Conservation (phyloP, 805 yeast species). For the Saccharomycopsis oosterbeekiorum region DNA sequence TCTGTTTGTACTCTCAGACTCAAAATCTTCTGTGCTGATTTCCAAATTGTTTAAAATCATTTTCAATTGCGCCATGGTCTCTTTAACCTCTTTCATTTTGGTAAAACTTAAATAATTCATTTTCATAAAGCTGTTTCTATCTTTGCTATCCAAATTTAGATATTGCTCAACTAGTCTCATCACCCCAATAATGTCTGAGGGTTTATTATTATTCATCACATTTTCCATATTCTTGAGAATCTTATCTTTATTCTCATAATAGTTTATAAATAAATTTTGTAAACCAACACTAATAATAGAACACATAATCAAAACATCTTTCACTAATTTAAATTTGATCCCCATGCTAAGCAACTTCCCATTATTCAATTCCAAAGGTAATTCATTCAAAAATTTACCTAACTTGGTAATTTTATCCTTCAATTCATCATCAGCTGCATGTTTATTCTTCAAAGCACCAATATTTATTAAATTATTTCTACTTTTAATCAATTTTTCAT, state of each 20-base stretch:
- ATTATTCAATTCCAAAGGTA: constrained; percentile 79
- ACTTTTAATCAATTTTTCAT: constrained; percentile 41
- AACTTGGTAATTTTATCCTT: constrained; percentile 48
- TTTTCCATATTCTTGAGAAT: constrained; percentile 22
- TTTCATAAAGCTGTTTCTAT: constrained; percentile 59
- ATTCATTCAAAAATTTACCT: constrained; percentile 67
- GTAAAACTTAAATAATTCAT: constrained; percentile 72
- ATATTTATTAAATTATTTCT: constrained; percentile 46
- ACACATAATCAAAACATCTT: constrained; percentile 69
- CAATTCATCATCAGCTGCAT: not conserved
- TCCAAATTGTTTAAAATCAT: not conserved
- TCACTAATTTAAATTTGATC: constrained; percentile 74
- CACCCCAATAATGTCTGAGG: constrained; percentile 20
- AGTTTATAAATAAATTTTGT: constrained; percentile 54
- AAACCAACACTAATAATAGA: constrained; percentile 63
- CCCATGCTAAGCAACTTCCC: constrained; percentile 78
- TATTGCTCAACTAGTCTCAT: constrained; percentile 20
- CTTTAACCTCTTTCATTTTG: constrained; percentile 38
- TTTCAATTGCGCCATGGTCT: not conserved
- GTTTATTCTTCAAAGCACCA: constrained; percentile 48
- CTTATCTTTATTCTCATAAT: constrained; percentile 57
- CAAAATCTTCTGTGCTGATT: constrained; percentile 18
- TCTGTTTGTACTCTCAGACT: constrained; percentile 43
- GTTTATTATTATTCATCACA: constrained; percentile 29
- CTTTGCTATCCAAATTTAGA: constrained; percentile 58